Conservation (phyloP, 75 land plant genomes). For the Selaginella tamariscina region DNA sequence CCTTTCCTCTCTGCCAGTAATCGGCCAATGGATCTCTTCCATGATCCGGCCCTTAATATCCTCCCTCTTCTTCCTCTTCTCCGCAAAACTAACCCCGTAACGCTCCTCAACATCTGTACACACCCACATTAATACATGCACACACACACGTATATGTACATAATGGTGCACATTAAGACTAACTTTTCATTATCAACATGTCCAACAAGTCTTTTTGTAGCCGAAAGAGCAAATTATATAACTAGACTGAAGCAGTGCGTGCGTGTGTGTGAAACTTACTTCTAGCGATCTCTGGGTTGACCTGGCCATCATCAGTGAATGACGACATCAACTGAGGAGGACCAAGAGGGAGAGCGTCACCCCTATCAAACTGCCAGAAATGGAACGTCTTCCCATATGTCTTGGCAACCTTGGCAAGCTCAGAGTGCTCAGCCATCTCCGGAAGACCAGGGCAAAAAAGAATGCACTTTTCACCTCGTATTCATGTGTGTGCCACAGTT, state of each 20-base stretch:
- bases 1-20: conserved; percentile 38
- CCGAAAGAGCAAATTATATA: neutral
- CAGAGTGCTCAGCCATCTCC: conserved; percentile 38
- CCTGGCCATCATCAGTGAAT: conserved; percentile 66
- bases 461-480: conserved; percentile 81
- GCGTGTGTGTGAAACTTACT: conserved; percentile 13
- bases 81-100: conserved; percentile 32
- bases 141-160: too few species aligned
- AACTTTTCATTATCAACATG: too few species aligned
- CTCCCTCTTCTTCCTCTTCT: conserved; percentile 42
- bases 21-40: conserved; percentile 60
- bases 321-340: conserved; percentile 79
- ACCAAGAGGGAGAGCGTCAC: conserved; percentile 73
- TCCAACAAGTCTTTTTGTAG: too few species aligned
- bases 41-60: conserved; percentile 53
- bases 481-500: conserved; percentile 90
- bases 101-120: conserved; percentile 43
- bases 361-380: conserved; percentile 89
- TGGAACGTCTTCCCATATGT: conserved; percentile 75
- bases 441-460: conserved; percentile 76
- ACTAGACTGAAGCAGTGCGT: neutral
- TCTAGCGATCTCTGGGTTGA: conserved; percentile 32
- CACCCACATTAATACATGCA: neutral
- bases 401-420: conserved; percentile 47
- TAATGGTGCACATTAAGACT: too few species aligned